Evolutionary conservation across 768 basidiomycete species (phyloP).

Genomic region (Auriscalpium orientale): DNA sequence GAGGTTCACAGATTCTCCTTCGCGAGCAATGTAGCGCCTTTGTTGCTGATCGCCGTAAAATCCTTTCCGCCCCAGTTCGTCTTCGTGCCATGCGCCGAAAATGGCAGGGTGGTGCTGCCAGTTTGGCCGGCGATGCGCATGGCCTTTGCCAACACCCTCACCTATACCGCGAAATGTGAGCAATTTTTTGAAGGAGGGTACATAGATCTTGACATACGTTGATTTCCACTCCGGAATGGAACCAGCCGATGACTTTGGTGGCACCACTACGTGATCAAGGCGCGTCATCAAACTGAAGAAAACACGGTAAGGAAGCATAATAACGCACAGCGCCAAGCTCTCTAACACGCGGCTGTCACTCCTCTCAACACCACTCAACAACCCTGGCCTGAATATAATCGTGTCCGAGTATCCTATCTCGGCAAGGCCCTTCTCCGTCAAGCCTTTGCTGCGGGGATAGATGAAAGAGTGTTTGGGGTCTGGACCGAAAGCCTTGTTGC

Average conservation of each 20-base stretch:
- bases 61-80: slow-evolving; percentile 27
- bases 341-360: background rate
- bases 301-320: background rate
- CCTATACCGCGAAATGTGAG: slow-evolving; percentile 23
- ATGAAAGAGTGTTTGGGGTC: slow-evolving; percentile 41
- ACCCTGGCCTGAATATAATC: slow-evolving; percentile 61
- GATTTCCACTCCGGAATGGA: background rate
- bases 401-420: slow-evolving; percentile 62
- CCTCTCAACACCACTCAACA: slow-evolving; percentile 23
- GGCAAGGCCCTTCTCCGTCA: slow-evolving; percentile 64
- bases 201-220: background rate
- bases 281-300: background rate
- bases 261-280: background rate
- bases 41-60: slow-evolving; percentile 51
- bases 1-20: background rate
- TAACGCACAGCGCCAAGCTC: slow-evolving; percentile 1
- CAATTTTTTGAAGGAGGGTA: no score
- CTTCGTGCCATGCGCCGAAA: slow-evolving; percentile 35
- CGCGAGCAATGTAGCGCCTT: slow-evolving; percentile 1
- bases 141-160: slow-evolving; percentile 45
- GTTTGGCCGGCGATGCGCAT: slow-evolving; percentile 45
- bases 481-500: background rate
- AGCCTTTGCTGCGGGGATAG: slow-evolving; percentile 60
- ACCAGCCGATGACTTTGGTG: background rate
- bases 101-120: slow-evolving; percentile 42